phyloP scores from a whole-genome alignment of 495 filamentous ascomycete genomes.

The Lasiosphaeris hirsuta region DNA sequence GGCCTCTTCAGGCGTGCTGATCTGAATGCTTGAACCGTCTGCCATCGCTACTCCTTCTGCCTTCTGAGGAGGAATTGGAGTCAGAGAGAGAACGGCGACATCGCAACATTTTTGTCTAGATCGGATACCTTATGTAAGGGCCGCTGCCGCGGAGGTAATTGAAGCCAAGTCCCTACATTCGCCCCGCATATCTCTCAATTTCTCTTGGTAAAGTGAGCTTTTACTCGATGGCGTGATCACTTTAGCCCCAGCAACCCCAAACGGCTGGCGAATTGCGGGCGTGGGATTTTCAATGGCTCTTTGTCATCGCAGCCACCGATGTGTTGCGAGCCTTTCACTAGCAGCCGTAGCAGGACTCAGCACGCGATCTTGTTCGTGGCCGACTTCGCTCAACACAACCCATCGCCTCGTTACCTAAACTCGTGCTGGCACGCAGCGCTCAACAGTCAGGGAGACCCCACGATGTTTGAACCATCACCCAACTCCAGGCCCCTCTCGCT shows the following conservation, averaged over 20 bases:
- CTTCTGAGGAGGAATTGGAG: slow-evolving; percentile 5
- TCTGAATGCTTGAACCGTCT: slow-evolving; percentile 23
- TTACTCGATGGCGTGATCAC: slow-evolving; percentile 37
- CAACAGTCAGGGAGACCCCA: not conserved
- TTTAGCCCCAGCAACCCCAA: slow-evolving; percentile 25
- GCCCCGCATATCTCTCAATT: slow-evolving; percentile 15
- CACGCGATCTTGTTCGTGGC: not conserved
- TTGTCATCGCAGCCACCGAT: slow-evolving; percentile 23
- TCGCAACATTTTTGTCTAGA: slow-evolving; percentile 14
- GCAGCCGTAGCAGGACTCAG: not conserved
- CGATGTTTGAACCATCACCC: not conserved
- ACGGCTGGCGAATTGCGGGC: slow-evolving; percentile 26
- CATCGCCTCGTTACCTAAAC: not conserved
- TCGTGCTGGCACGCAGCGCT: not conserved
- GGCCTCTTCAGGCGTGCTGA: slow-evolving; percentile 47
- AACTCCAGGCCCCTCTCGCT: no score
- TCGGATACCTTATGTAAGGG: slow-evolving; percentile 16
- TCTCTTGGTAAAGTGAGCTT: slow-evolving; percentile 19
- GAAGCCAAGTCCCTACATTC: slow-evolving; percentile 11
- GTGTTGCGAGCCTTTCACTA: not conserved
- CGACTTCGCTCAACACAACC: not conserved
- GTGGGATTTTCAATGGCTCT: slow-evolving; percentile 30
- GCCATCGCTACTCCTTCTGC: slow-evolving; percentile 31
- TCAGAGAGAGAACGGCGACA: slow-evolving; percentile 12
- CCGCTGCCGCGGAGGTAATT: slow-evolving; percentile 4